Evolutionary conservation across 768 basidiomycete genomes (phyloP).

Genomic region (Hericium alpestre): DNA sequence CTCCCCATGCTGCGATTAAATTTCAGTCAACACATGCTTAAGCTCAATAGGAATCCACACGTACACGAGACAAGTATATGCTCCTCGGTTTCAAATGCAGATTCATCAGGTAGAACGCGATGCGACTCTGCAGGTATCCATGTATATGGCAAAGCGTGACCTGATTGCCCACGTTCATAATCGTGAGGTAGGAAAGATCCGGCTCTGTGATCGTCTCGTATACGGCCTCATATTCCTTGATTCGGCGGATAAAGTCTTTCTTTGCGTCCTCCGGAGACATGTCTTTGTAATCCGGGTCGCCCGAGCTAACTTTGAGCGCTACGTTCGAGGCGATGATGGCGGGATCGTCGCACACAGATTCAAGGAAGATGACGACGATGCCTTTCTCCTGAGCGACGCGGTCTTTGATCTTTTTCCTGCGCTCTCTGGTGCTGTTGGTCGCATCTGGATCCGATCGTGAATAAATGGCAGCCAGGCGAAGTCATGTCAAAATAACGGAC

Average conservation of each 20-base stretch:
- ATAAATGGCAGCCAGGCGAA: not conserved
- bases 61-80: conserved; percentile 90
- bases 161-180: conserved; percentile 86
- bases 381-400: conserved; percentile 83
- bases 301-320: conserved; percentile 88
- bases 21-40: conserved; percentile 3
- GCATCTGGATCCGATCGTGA: conserved; percentile 52
- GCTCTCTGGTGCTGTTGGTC: conserved; percentile 77
- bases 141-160: conserved; percentile 81
- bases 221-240: conserved; percentile 86
- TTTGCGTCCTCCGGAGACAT: conserved; percentile 78
- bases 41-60: conserved; percentile 18
- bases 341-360: conserved; percentile 91
- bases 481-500: conserved; percentile 28
- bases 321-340: conserved; percentile 92
- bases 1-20: conserved; percentile 74
- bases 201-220: conserved; percentile 94
- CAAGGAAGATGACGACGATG: conserved; percentile 84
- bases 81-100: conserved; percentile 91
- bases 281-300: conserved; percentile 96
- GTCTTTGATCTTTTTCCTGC: conserved; percentile 74
- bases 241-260: conserved; percentile 82
- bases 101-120: conserved; percentile 98
- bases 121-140: conserved; percentile 92
- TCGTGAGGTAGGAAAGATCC: conserved; percentile 80